Evolutionary conservation across 139 green algal genomes (phyloP), one percentile per base, ranked within the genome.

Genomic region (Volvox africanus): DNA sequence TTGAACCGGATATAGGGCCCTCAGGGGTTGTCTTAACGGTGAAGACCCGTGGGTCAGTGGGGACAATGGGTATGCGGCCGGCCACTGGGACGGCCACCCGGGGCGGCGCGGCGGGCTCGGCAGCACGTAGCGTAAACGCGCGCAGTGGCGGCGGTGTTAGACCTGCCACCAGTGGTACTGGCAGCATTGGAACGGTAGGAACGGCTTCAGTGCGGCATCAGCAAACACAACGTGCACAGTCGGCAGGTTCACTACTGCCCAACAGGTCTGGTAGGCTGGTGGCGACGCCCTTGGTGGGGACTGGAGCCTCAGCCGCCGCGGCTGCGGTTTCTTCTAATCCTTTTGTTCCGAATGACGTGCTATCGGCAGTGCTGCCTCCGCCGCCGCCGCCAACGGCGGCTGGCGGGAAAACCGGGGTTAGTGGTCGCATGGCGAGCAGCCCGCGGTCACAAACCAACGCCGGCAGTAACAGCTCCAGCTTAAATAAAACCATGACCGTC

Each of bases 291-390:
- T 22, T 50, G 44, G 44, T 9, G 5, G 44, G 44, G 44, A 55
- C 44, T 55, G 44, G 44, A 55, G 17, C 36, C 30, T n/a, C 86
- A 2, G 86, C 71, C 0, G 50, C 71, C 2, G 71, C 50, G 16
- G 71, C 86, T 1, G 73, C 86, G 11, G 86, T 69, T 2, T 37
- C 86, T 0, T 19, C 86, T 28, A 90, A 90, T 73, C 86, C 86
- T 30, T 90, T 90, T 44, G 44, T 26, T 13, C 71, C 86, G 0
- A 55, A 32, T 1, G 86, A 90, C 5, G 71, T 90, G 18, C 44
- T 90, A n/a, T 50, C 50, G 0, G 84, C 84, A 1, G 68, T 89
- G 12, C 28, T 71, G 50, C 80, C 80, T 17, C 55, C 22, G 80
- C 71, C 71, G 80, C 71, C 71, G 20, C 36, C 36, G 69, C 37